Percentiles rank a stretch among this genome's conserved stretches.
phyloP scores from a whole-genome alignment of 805 yeast genomes.

The Candida verbasci region DNA sequence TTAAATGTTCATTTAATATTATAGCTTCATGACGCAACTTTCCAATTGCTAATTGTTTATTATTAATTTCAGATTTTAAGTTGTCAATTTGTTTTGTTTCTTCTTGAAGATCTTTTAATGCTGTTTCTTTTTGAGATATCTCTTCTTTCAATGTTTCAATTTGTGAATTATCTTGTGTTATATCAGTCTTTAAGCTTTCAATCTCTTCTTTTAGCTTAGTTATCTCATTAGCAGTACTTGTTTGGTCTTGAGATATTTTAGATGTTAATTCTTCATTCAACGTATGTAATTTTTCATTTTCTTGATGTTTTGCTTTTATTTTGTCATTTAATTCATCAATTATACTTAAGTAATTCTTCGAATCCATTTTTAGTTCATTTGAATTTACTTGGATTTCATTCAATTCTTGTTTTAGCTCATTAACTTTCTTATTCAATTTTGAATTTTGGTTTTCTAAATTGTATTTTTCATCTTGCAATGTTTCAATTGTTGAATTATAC shows the following conservation, averaged over 20 bases:
- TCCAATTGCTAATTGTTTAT: constrained; percentile 75
- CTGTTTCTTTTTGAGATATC: constrained; percentile 8
- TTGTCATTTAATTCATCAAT: constrained; percentile 46
- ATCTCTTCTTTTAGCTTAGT: constrained; percentile 11
- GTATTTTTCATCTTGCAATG: constrained; percentile 35
- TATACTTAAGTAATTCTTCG: constrained; percentile 36
- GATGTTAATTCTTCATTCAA: constrained; percentile 8
- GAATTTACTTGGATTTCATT: constrained; percentile 37
- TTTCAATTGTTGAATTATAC: constrained; percentile 28
- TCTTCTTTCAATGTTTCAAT: constrained; percentile 8
- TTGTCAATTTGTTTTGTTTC: constrained; percentile 37
- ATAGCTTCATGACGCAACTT: constrained; percentile 93
- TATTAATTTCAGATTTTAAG: constrained; percentile 50
- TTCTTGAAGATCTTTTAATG: constrained; percentile 21
- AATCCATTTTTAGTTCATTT: constrained; percentile 35
- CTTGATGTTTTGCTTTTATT: constrained; percentile 23
- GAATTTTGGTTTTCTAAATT: constrained; percentile 35
- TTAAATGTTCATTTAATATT: constrained; percentile 86
- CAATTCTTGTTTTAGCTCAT: constrained; percentile 36
- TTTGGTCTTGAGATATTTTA: constrained; percentile 1
- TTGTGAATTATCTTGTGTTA: constrained; percentile 13
- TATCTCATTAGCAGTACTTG: constrained; percentile 16
- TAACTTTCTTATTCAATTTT: constrained; percentile 34
- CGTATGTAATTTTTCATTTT: constrained; percentile 11
- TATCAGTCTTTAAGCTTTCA: constrained; percentile 26